phyloP scores from a whole-genome alignment of 441 rosid species.

The Croton laevigatus region DNA sequence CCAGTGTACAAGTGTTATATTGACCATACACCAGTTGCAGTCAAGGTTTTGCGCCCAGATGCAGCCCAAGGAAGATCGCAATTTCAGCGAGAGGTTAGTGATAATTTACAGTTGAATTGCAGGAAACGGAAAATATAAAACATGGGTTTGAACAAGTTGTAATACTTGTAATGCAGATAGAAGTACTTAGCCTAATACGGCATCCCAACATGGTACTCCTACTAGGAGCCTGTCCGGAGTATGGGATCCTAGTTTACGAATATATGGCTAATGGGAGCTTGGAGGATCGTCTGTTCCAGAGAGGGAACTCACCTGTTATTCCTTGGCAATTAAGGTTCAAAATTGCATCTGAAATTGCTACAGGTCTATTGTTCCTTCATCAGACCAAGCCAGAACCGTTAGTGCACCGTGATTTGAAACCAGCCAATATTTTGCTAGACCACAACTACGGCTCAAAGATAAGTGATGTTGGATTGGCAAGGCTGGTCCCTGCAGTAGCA shows the following conservation, averaged over 20 bases:
- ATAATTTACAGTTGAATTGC: not conserved
- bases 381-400: conserved; percentile 51
- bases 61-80: conserved; percentile 37
- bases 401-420: conserved; percentile 39
- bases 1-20: conserved; percentile 35
- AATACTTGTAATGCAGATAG: conserved; percentile 28
- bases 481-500: conserved; percentile 45
- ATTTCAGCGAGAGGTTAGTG: conserved; percentile 32
- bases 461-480: conserved; percentile 49
- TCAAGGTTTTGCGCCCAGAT: conserved; percentile 38
- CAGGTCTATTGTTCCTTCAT: conserved; percentile 47
- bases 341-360: conserved; percentile 45
- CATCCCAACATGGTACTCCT: conserved; percentile 60
- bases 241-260: conserved; percentile 34
- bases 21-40: conserved; percentile 36
- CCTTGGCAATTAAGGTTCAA: conserved; percentile 47
- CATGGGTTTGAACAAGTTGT: too few relatives aligned
- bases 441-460: conserved; percentile 33
- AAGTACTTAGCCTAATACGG: conserved; percentile 49
- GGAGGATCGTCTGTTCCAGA: conserved; percentile 39
- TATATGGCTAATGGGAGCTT: conserved; percentile 37
- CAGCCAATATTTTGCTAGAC: conserved; percentile 35
- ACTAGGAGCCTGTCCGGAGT: conserved; percentile 39
- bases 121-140: not conserved
- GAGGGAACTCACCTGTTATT: conserved; percentile 36